Percentiles rank a stretch among this genome's conserved stretches.
phyloP scores from a whole-genome alignment of 768 basidiomycete genomes.

The Amanita subjunquillea region DNA sequence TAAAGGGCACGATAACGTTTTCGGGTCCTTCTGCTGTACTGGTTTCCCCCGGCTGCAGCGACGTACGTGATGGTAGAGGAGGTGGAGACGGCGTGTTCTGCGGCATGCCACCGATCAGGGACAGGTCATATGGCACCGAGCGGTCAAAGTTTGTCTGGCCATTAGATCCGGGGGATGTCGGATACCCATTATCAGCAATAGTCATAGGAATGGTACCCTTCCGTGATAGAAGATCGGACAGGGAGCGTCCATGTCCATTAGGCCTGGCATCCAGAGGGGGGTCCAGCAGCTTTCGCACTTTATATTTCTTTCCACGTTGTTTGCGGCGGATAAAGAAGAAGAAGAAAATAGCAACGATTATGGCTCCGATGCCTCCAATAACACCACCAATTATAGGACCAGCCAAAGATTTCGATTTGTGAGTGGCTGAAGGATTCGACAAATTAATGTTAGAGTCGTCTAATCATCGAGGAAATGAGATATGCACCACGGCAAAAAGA shows the following conservation, averaged over 20 bases:
- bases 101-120: neutral
- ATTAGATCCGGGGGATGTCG: neutral
- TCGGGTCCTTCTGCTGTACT: neutral
- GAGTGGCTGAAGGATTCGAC: neutral
- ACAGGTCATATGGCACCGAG: conserved; percentile 3
- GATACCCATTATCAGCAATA: neutral
- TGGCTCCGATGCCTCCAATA: neutral
- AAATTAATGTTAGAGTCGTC: neutral
- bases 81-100: neutral
- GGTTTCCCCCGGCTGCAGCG: neutral
- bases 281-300: neutral
- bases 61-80: neutral
- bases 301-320: neutral
- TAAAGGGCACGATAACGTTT: neutral
- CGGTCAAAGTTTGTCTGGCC: neutral
- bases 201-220: neutral
- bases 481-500: neutral
- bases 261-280: neutral
- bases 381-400: conserved; percentile 4
- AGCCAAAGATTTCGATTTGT: neutral
- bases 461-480: neutral
- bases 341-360: neutral
- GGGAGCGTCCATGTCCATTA: neutral
- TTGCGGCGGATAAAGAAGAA: neutral
- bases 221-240: neutral